These are phyloP conservation scores for Cafeteria roenbergensis DNA, from an alignment of 108 stramenopile species.

Conservation along the genomic window DNA sequence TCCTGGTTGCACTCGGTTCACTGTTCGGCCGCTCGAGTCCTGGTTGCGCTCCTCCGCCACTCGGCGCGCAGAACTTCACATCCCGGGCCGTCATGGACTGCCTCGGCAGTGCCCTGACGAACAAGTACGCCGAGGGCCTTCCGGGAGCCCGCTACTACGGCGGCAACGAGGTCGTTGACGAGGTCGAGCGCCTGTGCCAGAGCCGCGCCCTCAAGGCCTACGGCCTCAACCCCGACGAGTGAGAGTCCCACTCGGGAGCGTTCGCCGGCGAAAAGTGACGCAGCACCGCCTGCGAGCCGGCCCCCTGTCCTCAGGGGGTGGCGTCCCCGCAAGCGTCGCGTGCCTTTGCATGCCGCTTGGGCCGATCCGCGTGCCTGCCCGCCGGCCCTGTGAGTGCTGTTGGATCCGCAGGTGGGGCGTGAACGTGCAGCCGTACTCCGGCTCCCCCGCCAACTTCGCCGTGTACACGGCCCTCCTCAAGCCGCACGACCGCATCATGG, in stretches of 20 bases:
- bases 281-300: too few relatives aligned
- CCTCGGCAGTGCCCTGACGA: constrained; percentile 90
- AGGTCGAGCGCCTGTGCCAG: constrained; percentile 82
- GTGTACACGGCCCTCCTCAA: constrained; percentile 88
- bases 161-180: constrained; percentile 53
- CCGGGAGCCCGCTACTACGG: constrained; percentile 98
- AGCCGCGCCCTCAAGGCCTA: constrained; percentile 88
- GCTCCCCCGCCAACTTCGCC: constrained; percentile 98
- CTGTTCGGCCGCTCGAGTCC: too few relatives aligned
- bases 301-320: too few relatives aligned
- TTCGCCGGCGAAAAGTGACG: too few relatives aligned
- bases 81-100: constrained; percentile 92
- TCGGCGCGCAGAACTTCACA: constrained; percentile 76
- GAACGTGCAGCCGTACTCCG: constrained; percentile 68
- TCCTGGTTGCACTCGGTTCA: too few relatives aligned
- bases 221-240: constrained; percentile 76
- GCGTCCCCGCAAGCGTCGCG: too few relatives aligned
- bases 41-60: too few relatives aligned
- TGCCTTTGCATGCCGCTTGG: too few relatives aligned
- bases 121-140: constrained; percentile 98
- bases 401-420: too few relatives aligned
- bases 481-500: constrained; percentile 99
- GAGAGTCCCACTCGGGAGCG: too few relatives aligned
- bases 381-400: too few relatives aligned
- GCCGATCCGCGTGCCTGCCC: too few relatives aligned